Base-by-base conservation (phyloP, 2,329 filamentous ascomycete genomes). In the Apiospora rasikravindrae region DNA sequence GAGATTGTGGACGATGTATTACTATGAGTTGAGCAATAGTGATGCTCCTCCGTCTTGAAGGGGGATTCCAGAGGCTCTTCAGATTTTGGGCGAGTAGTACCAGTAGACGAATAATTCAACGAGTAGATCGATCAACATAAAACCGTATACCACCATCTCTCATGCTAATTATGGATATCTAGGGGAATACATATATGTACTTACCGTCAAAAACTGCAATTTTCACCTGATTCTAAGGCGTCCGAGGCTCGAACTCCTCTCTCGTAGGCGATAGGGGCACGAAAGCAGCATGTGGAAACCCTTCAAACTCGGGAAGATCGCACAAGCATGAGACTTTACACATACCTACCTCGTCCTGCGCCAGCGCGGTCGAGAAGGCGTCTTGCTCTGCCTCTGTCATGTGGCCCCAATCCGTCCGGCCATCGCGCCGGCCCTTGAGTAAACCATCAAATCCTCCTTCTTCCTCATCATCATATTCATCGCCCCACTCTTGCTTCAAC, bases 331-430 rank as follows among this genome's bases (percentile, higher is more conserved):
- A 64, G 33, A 64, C 33, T 64, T 64, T 40, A 40, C 57, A 64
- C 57, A 64, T 64, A n/a, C 57, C 57, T 33, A 64, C 33, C 33
- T 64, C 57, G 8, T 37, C 19, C 57, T 40, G 57, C 33, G 57
- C 57, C 57, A 64, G 29, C 57, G 57, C 57, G 19, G 57, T 64
- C 57, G 57, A 64, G 57, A 40, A 64, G 22, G 57, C 57, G 33
- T 64, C 57, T 40, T 64, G 57, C 19, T 64, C 57, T 33, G 57
- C 57, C 57, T 22, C 19, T 7, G 57, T 64, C 57, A 64, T 64
- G 3, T 40, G 22, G 1, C 57, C 57, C 57, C 57, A 64, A n/a
- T 14, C 7, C 33, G 22, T 64, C 33, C 10, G n/a, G 11, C 33
- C 57, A 40, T 40, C 10, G 57, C 33, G 57, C 57, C n/a, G 57